Conservation (phyloP, 257 asterid genomes). For the Cordia subcordata region DNA sequence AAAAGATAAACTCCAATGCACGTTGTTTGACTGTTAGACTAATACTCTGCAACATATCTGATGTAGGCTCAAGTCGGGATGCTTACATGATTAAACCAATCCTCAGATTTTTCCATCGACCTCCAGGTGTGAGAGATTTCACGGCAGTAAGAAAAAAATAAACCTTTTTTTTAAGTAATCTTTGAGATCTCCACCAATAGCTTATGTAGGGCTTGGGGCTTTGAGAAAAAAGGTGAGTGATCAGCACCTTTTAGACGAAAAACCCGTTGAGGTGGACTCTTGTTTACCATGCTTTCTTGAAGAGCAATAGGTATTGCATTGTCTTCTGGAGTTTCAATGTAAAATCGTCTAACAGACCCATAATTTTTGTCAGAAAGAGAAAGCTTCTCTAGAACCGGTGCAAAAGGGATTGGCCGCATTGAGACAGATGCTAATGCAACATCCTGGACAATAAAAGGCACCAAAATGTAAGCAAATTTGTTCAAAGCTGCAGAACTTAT, state of each 20-base stretch:
- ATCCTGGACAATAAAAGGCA: slow-evolving; percentile 41
- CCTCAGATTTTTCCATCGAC: too few relatives aligned
- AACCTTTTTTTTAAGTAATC: slow-evolving; percentile 27
- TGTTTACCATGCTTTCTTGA: slow-evolving; percentile 69
- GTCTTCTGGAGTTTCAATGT: slow-evolving; percentile 74
- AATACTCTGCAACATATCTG: too few relatives aligned
- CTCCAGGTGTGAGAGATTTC: too few relatives aligned
- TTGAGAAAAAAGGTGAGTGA: slow-evolving; percentile 95
- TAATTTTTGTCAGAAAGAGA: slow-evolving; percentile 68
- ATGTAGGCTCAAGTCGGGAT: too few relatives aligned
- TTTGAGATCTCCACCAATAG: slow-evolving; percentile 69
- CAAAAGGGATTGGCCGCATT: slow-evolving; percentile 89
- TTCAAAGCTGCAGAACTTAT: too few relatives aligned
- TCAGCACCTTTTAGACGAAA: slow-evolving; percentile 85
- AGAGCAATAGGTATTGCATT: slow-evolving; percentile 69
- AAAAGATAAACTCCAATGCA: too few relatives aligned
- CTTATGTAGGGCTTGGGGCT: slow-evolving; percentile 93
- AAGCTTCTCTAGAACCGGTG: slow-evolving; percentile 82
- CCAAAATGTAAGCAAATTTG: too few relatives aligned
- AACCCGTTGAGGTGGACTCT: slow-evolving; percentile 63
- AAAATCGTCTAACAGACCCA: slow-evolving; percentile 79
- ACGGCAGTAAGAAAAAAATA: too few relatives aligned
- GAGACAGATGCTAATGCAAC: slow-evolving; percentile 94
- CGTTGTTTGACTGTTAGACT: too few relatives aligned
- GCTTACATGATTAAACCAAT: too few relatives aligned